Conservation (phyloP, 768 basidiomycete species). For the Boletellus ananas region DNA sequence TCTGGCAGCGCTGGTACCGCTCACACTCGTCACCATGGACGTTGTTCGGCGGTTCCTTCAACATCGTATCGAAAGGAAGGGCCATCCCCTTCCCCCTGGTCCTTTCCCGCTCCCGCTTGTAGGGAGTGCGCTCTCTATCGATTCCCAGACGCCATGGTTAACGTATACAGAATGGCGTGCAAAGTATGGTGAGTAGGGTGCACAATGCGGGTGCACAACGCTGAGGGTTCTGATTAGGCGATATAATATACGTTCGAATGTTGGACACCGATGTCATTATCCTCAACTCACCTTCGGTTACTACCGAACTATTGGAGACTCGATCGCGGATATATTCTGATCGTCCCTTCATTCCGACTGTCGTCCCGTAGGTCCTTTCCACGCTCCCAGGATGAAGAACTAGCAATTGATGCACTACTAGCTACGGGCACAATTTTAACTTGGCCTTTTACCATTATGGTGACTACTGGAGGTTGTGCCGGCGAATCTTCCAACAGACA, state of each 20-base stretch:
- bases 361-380: not conserved
- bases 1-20: not conserved
- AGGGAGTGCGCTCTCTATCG: too few species aligned
- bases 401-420: not conserved
- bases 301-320: too few species aligned
- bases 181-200: slow-evolving; percentile 3
- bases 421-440: not conserved
- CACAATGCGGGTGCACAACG: not conserved
- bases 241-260: too few species aligned
- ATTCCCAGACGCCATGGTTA: not conserved
- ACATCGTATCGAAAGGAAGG: not conserved
- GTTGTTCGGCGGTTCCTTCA: not conserved
- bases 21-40: not conserved
- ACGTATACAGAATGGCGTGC: slow-evolving; percentile 7
- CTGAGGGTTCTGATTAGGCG: not conserved
- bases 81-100: not conserved
- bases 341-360: not conserved
- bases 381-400: too few species aligned
- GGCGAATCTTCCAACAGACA: not conserved
- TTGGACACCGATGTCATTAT: too few species aligned
- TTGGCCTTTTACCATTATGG: not conserved
- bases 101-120: too few species aligned
- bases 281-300: too few species aligned
- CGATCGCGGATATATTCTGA: not conserved
- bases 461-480: not conserved